A percentile compares a stretch with the other conserved stretches of the same genome.
phyloP scores from a whole-genome alignment of 495 filamentous ascomycete species.

The Amphirosellinia nigrospora region DNA sequence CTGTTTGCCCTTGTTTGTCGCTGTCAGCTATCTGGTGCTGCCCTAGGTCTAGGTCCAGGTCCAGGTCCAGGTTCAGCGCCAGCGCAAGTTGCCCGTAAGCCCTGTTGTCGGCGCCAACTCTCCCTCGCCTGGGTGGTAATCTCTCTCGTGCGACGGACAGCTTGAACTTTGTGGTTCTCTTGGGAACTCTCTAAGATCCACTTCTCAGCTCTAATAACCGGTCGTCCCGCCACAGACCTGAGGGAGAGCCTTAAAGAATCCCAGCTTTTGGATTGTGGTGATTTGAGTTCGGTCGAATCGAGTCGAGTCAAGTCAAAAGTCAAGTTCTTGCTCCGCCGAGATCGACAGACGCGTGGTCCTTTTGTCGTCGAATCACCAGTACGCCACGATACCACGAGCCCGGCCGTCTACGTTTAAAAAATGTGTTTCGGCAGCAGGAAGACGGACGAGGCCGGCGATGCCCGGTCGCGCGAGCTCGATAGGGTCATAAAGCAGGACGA shows the following conservation, averaged over 20 bases:
- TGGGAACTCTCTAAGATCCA: not conserved
- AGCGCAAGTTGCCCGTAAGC: conserved; percentile 10
- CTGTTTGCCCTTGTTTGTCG: not conserved
- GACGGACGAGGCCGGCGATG: conserved; percentile 52
- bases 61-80: conserved; percentile 19
- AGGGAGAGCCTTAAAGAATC: not conserved
- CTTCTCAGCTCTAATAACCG: not conserved
- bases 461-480: conserved; percentile 72
- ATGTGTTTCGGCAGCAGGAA: conserved; percentile 71
- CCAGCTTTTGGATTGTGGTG: not conserved
- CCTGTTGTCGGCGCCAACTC: not conserved
- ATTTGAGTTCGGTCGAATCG: conserved; percentile 5
- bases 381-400: conserved; percentile 12
- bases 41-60: conserved; percentile 4
- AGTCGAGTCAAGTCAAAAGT: not conserved
- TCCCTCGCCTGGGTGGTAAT: not conserved
- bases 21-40: conserved; percentile 3
- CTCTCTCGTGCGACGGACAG: conserved; percentile 14
- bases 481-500: conserved; percentile 79
- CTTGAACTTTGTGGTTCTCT: conserved; percentile 1
- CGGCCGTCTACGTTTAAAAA: conserved; percentile 10
- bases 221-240: not conserved
- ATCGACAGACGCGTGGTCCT: not conserved
- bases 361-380: not conserved
- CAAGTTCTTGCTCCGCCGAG: not conserved